Conservation (phyloP, 352 stramenopile species). For the Phytophthora citricola region DNA sequence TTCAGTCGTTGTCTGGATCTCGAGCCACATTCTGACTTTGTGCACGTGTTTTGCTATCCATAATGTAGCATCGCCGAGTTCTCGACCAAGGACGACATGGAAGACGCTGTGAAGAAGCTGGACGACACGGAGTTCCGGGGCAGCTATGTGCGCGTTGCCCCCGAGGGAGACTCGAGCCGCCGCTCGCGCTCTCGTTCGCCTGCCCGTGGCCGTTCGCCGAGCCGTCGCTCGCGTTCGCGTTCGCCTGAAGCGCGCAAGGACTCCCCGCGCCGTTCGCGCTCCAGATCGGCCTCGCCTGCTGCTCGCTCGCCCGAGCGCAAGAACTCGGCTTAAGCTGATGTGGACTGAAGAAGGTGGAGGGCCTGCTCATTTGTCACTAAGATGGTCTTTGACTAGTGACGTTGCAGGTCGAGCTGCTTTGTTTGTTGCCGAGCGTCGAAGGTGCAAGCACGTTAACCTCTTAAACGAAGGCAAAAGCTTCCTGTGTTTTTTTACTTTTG, state of each 20-base stretch:
- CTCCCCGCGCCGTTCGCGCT: slow-evolving; percentile 70
- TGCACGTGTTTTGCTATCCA: slow-evolving; percentile 5
- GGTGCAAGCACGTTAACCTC: slow-evolving; percentile 24
- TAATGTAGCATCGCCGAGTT: slow-evolving; percentile 77
- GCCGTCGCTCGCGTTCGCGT: slow-evolving; percentile 71
- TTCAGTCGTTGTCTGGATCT: not conserved
- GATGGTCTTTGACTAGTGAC: slow-evolving; percentile 7
- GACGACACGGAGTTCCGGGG: slow-evolving; percentile 90
- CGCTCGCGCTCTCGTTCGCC: slow-evolving; percentile 73
- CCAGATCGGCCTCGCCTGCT: slow-evolving; percentile 65
- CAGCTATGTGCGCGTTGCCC: slow-evolving; percentile 79
- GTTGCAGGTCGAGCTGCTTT: slow-evolving; percentile 21
- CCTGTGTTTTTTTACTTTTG: slow-evolving; percentile 17
- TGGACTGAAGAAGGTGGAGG: slow-evolving; percentile 23
- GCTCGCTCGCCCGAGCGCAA: slow-evolving; percentile 68
- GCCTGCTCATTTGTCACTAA: slow-evolving; percentile 7
- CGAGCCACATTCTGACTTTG: slow-evolving; percentile 5
- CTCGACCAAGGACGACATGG: slow-evolving; percentile 82
- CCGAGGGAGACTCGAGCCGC: slow-evolving; percentile 44
- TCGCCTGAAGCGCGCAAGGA: slow-evolving; percentile 70
- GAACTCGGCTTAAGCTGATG: slow-evolving; percentile 70
- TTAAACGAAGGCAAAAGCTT: slow-evolving; percentile 34
- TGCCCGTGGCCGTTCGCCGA: slow-evolving; percentile 59
- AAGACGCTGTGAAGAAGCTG: slow-evolving; percentile 86
- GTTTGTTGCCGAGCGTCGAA: slow-evolving; percentile 34